These are phyloP conservation scores for Hyaloraphidium curvatum DNA, from an alignment of 192 early-diverging fungal genomes.

Conservation along the genomic window DNA sequence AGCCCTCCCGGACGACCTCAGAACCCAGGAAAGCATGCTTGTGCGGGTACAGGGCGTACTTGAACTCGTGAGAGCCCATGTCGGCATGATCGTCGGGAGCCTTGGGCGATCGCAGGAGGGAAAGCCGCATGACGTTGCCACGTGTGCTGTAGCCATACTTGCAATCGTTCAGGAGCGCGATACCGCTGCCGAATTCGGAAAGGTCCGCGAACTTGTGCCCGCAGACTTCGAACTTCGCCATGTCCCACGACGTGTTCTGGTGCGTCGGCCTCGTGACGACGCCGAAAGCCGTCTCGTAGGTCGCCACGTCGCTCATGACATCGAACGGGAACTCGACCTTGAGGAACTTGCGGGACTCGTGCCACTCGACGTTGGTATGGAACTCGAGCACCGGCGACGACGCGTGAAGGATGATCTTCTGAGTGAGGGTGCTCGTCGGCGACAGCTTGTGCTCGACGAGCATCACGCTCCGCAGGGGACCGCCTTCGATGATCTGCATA, in stretches of 20 bases:
- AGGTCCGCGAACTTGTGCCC: conserved; percentile 93
- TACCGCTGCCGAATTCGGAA: conserved; percentile 89
- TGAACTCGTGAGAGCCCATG: conserved; percentile 58
- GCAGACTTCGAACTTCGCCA: conserved; percentile 89
- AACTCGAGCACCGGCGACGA: conserved; percentile 62
- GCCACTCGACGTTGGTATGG: conserved; percentile 75
- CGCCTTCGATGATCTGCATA: conserved; percentile 41
- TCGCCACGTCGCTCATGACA: conserved; percentile 61
- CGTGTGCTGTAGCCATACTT: conserved; percentile 88
- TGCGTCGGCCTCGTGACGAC: conserved; percentile 82
- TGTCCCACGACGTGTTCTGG: conserved; percentile 82
- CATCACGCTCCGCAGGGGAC: conserved; percentile 62
- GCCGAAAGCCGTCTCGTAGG: conserved; percentile 93
- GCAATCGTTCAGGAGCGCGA: conserved; percentile 84
- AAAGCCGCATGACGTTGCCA: conserved; percentile 60
- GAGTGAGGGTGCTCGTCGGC: conserved; percentile 41
- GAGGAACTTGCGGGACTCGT: conserved; percentile 72
- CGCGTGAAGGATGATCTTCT: conserved; percentile 59
- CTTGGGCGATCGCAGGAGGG: conserved; percentile 79
- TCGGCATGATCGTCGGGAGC: conserved; percentile 31
- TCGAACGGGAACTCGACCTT: conserved; percentile 89
- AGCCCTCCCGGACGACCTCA: conserved; percentile 68
- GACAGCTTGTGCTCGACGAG: conserved; percentile 42
- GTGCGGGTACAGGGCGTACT: conserved; percentile 84
- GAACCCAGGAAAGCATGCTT: conserved; percentile 58